phyloP scores from a whole-genome alignment of 805 yeast genomes.

The Nakazawaea laoshanensis region DNA sequence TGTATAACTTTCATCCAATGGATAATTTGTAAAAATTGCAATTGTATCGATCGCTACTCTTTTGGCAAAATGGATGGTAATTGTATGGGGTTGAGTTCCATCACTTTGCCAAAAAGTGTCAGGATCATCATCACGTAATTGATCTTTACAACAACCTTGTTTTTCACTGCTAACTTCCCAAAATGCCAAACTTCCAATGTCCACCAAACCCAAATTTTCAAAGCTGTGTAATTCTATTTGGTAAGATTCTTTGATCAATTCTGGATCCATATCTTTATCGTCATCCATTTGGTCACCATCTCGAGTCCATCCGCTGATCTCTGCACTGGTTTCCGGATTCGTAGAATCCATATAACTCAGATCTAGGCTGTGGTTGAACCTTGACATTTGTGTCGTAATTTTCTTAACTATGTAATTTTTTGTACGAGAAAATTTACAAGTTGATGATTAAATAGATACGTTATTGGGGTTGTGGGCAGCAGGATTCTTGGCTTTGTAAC shows the following conservation, averaged over 20 bases:
- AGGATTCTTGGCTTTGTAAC: too few species aligned
- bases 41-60: conserved; percentile 61
- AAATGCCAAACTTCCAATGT: conserved; percentile 71
- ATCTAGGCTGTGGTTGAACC: too few species aligned
- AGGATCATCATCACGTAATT: conserved; percentile 66
- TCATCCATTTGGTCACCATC: conserved; percentile 11
- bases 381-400: too few species aligned
- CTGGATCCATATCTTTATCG: conserved; percentile 11
- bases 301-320: too few species aligned
- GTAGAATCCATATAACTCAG: too few species aligned
- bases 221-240: conserved; percentile 41
- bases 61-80: conserved; percentile 75
- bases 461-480: too few species aligned
- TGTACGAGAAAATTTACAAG: too few species aligned
- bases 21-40: conserved; percentile 62
- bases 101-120: conserved; percentile 90
- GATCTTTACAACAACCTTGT: conserved; percentile 62
- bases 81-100: conserved; percentile 79
- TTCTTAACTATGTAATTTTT: too few species aligned
- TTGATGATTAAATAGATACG: too few species aligned
- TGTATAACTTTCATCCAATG: conserved; percentile 85
- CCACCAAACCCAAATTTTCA: conserved; percentile 53
- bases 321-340: too few species aligned
- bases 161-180: conserved; percentile 81
- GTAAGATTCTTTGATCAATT: background rate